phyloP scores from a whole-genome alignment of 768 basidiomycete species.

The Lyophyllum decastes region DNA sequence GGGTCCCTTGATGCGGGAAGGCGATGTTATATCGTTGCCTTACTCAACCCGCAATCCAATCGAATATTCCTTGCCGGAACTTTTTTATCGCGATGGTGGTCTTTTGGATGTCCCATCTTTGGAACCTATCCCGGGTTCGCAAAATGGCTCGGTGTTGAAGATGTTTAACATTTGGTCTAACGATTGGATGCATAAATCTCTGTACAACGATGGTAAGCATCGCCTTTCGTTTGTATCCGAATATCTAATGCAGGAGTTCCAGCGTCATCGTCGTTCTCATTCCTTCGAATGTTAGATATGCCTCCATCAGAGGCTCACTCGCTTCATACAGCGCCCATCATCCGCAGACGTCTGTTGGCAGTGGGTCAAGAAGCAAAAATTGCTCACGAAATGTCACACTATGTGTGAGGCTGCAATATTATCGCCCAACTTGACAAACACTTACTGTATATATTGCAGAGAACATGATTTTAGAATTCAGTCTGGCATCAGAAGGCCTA shows the following conservation, averaged over 20 bases:
- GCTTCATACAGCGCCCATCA: conserved; percentile 59
- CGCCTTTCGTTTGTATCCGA: not conserved
- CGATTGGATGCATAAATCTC: conserved; percentile 74
- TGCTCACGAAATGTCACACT: conserved; percentile 42
- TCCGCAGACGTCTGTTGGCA: conserved; percentile 55
- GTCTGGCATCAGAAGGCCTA: conserved; percentile 30
- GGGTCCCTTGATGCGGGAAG: conserved; percentile 82
- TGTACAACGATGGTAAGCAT: conserved; percentile 61
- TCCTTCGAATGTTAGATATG: conserved; percentile 68
- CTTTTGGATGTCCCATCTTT: conserved; percentile 66
- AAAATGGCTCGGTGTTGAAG: conserved; percentile 58
- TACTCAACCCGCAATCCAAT: conserved; percentile 92
- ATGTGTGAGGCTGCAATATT: conserved; percentile 36
- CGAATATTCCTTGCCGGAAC: conserved; percentile 68
- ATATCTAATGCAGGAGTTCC: not conserved
- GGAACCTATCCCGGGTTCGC: conserved; percentile 44
- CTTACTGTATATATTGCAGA: conserved; percentile 31
- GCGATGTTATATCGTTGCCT: conserved; percentile 78
- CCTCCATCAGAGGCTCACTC: conserved; percentile 66
- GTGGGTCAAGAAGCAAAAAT: conserved; percentile 43
- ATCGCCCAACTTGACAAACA: not conserved
- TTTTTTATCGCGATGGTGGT: conserved; percentile 80
- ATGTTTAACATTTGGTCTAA: conserved; percentile 91
- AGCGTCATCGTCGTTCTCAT: conserved; percentile 69
- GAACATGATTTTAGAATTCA: conserved; percentile 55